A percentile compares a stretch with the other conserved stretches of the same genome.
phyloP scores from a whole-genome alignment of 139 green algal species.

The Tetradesmus obliquus region DNA sequence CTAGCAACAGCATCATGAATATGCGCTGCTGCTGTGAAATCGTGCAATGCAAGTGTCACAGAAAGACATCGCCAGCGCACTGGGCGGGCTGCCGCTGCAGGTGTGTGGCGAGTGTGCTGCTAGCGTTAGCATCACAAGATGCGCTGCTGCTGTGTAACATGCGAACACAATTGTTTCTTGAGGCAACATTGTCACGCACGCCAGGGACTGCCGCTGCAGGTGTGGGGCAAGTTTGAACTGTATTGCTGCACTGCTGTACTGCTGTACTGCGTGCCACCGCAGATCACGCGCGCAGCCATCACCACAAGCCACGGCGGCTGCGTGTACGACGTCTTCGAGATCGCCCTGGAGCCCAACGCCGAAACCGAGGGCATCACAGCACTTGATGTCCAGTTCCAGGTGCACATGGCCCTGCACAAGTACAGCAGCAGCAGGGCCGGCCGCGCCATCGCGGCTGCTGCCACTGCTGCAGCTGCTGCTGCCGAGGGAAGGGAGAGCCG shows the following conservation, averaged over 20 bases:
- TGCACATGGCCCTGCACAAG: slow-evolving; percentile 54
- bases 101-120: slow-evolving; percentile 31
- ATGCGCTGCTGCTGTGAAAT: not conserved
- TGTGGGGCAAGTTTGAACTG: slow-evolving; percentile 10
- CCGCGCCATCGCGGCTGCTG: not conserved
- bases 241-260: not conserved
- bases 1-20: not conserved
- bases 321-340: slow-evolving; percentile 81
- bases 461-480: not conserved
- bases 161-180: not conserved
- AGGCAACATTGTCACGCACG: slow-evolving; percentile 68
- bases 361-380: slow-evolving; percentile 46
- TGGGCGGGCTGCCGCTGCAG: slow-evolving; percentile 74
- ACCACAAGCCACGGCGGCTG: slow-evolving; percentile 69
- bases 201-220: slow-evolving; percentile 70
- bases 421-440: not conserved
- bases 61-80: slow-evolving; percentile 68
- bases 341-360: slow-evolving; percentile 36
- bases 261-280: not conserved
- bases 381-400: slow-evolving; percentile 60
- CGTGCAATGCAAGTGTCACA: not conserved
- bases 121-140: not conserved
- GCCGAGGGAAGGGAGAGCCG: too few species aligned
- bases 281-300: slow-evolving; percentile 78
- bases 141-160: not conserved